A percentile compares a stretch with the other conserved stretches of the same genome.
phyloP scores from a whole-genome alignment of 108 stramenopile genomes.

The Fistulifera pelliculosa region DNA sequence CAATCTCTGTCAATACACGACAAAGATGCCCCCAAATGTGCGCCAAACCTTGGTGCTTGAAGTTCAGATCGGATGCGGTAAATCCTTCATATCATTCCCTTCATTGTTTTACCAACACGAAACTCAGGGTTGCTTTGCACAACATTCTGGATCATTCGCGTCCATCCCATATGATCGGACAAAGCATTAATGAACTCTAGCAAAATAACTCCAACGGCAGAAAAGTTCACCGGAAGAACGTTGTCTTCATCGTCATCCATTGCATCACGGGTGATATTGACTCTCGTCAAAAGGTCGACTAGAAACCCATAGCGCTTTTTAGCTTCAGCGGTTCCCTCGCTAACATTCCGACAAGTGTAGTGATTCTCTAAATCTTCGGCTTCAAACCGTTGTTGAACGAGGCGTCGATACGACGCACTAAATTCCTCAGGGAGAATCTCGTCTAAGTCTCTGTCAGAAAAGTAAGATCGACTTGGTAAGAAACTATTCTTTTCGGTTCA shows the following conservation, averaged over 20 bases:
- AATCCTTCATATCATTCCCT: neutral
- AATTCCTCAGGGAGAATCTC: slow-evolving; percentile 2
- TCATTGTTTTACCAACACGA: neutral
- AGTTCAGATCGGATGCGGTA: neutral
- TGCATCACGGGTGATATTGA: neutral
- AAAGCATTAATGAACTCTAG: neutral
- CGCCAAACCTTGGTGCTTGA: neutral
- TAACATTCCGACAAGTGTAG: too few relatives aligned
- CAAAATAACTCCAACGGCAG: neutral
- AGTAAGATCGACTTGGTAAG: too few relatives aligned
- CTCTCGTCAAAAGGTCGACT: neutral
- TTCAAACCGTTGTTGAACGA: neutral
- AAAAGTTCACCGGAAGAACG: slow-evolving; percentile 1
- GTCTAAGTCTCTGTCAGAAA: neutral
- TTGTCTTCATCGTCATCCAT: slow-evolving; percentile 2
- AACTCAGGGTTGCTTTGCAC: neutral
- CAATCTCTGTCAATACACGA: neutral
- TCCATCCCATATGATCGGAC: too few relatives aligned
- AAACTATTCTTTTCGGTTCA: neutral
- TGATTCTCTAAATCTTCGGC: neutral
- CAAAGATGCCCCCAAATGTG: neutral
- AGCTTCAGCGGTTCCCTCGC: too few relatives aligned
- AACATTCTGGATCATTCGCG: too few relatives aligned
- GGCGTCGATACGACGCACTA: neutral
- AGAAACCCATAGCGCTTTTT: neutral